These are phyloP conservation scores for Aegilops longissima DNA, from an alignment of 176 grass and related monocot species.

Conservation along the genomic window DNA sequence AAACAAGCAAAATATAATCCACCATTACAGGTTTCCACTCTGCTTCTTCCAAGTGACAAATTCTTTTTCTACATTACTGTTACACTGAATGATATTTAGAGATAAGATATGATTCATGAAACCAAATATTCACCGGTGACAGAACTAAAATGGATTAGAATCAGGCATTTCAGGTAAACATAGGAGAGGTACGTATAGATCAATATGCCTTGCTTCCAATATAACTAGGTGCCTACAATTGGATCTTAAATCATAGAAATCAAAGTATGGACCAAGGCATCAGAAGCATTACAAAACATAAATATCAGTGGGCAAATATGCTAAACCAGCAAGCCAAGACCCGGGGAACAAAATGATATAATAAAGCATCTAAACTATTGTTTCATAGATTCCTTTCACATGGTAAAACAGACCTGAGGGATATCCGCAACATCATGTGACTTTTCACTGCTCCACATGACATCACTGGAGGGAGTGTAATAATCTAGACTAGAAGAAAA, in stretches of 20 bases:
- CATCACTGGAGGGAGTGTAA: not conserved
- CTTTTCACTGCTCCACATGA: not conserved
- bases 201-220: not conserved
- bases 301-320: not conserved
- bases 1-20: conserved; percentile 7
- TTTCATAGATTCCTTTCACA: conserved; percentile 20
- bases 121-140: not conserved
- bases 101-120: not conserved
- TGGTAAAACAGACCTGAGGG: not conserved
- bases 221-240: not conserved
- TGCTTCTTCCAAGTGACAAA: conserved; percentile 8
- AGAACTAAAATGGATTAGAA: not conserved
- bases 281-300: not conserved
- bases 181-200: not conserved
- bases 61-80: not conserved
- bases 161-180: conserved; percentile 1
- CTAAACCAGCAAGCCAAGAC: not conserved
- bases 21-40: not conserved
- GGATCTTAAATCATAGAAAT: not conserved
- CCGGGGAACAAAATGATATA: not conserved
- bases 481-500: conserved; percentile 19
- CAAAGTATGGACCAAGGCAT: not conserved
- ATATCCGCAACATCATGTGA: not conserved
- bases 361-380: not conserved
- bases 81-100: not conserved